Conservation (phyloP, 345 rosid species). For the Turnera subulata region DNA sequence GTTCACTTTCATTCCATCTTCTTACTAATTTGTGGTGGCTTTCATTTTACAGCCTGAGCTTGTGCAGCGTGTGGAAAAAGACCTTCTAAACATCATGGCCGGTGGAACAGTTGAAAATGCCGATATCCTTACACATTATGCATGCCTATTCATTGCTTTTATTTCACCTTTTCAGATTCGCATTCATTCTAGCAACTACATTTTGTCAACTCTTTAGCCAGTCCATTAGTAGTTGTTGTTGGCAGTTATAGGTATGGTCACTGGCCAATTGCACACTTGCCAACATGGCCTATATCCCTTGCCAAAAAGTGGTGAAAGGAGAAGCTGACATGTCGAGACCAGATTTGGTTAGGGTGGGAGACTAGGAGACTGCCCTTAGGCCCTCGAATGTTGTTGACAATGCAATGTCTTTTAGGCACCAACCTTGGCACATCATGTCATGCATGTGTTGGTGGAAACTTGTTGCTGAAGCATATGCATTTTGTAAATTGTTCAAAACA, state of each 20-base stretch:
- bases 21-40: conserved; percentile 18
- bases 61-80: conserved; percentile 84
- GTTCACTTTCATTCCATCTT: background rate
- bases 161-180: background rate
- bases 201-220: too few species aligned
- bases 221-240: too few species aligned
- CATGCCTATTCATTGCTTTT: background rate
- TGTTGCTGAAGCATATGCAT: background rate
- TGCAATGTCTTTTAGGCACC: background rate
- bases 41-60: conserved; percentile 81
- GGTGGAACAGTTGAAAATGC: conserved; percentile 75
- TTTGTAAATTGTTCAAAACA: background rate
- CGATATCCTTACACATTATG: conserved; percentile 48
- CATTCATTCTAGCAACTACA: too few species aligned
- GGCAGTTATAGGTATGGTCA: too few species aligned
- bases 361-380: too few species aligned
- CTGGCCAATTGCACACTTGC: background rate
- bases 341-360: background rate
- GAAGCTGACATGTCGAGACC: background rate
- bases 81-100: conserved; percentile 85
- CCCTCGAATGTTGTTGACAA: background rate
- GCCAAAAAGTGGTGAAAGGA: background rate
- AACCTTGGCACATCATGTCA: background rate
- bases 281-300: background rate
- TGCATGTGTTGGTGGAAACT: background rate